phyloP scores from a whole-genome alignment of 305 asterid genomes.

The Solanum hybrid region DNA sequence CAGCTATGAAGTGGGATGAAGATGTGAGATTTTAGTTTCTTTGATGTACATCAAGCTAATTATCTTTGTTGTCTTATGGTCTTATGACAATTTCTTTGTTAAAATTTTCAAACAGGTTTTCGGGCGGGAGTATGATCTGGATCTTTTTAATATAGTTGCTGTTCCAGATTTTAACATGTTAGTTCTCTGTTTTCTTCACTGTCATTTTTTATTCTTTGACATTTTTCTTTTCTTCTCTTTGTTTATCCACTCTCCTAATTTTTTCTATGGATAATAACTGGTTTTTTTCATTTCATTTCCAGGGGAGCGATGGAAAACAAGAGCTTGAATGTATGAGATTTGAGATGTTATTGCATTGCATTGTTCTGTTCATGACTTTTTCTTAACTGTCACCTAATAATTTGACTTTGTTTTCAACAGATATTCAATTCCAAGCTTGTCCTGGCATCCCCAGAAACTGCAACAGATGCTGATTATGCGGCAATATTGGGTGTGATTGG shows the following conservation, averaged over 20 bases:
- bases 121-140: constrained; percentile 88
- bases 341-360: not conserved
- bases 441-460: constrained; percentile 87
- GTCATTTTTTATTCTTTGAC: not conserved
- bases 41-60: constrained; percentile 4
- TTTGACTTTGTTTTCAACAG: constrained; percentile 28
- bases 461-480: constrained; percentile 84
- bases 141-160: constrained; percentile 80
- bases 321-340: constrained; percentile 67
- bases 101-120: constrained; percentile 41
- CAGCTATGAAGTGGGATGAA: constrained; percentile 96
- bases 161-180: constrained; percentile 90
- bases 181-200: constrained; percentile 16
- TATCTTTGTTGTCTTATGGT: not conserved
- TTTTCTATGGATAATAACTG: not conserved
- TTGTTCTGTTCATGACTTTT: not conserved
- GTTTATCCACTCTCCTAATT: not conserved
- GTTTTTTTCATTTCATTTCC: constrained; percentile 6
- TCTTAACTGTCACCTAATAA: not conserved
- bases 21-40: constrained; percentile 41
- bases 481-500: constrained; percentile 88
- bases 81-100: not conserved
- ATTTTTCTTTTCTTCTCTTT: not conserved
- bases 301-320: constrained; percentile 99
- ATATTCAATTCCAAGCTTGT: constrained; percentile 81